phyloP scores from a whole-genome alignment of 352 stramenopile genomes.

The Pythium vanterpoolii region DNA sequence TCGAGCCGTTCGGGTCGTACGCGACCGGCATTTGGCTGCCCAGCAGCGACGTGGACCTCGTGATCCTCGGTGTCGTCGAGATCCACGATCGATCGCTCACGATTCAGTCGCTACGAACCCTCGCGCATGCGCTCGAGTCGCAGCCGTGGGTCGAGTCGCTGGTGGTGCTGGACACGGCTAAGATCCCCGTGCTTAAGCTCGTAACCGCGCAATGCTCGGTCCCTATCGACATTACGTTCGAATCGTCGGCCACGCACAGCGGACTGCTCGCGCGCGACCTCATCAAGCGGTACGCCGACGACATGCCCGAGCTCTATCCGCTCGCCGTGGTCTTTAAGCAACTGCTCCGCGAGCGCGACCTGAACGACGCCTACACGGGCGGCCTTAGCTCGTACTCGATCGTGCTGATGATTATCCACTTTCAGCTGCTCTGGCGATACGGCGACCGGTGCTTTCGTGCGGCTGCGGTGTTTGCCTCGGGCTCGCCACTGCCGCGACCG shows the following conservation, averaged over 20 bases:
- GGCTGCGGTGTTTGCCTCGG: constrained; percentile 19
- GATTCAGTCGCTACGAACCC: constrained; percentile 49
- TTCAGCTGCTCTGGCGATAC: constrained; percentile 68
- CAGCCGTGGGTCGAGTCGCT: constrained; percentile 80
- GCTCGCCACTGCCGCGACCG: constrained; percentile 19
- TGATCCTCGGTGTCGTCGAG: constrained; percentile 69
- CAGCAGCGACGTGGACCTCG: constrained; percentile 83
- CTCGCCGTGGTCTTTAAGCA: constrained; percentile 90
- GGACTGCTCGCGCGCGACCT: constrained; percentile 79
- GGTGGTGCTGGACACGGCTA: constrained; percentile 78
- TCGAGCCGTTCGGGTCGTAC: constrained; percentile 85
- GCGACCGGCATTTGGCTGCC: constrained; percentile 86
- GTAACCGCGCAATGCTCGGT: constrained; percentile 71
- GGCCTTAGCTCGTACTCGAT: constrained; percentile 90
- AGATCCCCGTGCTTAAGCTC: constrained; percentile 83
- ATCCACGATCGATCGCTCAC: constrained; percentile 57
- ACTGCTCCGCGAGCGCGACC: constrained; percentile 79
- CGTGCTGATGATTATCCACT: constrained; percentile 92
- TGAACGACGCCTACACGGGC: constrained; percentile 91
- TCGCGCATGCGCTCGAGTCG: constrained; percentile 52
- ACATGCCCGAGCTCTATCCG: constrained; percentile 86
- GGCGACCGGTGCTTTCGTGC: constrained; percentile 23
- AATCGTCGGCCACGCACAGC: constrained; percentile 77
- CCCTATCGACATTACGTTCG: constrained; percentile 85
- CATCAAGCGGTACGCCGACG: constrained; percentile 79